Evolutionary conservation across 2,329 filamentous ascomycete species (phyloP), one percentile per base, ranked within the genome.

Genomic region (Cercospora citrullina): DNA sequence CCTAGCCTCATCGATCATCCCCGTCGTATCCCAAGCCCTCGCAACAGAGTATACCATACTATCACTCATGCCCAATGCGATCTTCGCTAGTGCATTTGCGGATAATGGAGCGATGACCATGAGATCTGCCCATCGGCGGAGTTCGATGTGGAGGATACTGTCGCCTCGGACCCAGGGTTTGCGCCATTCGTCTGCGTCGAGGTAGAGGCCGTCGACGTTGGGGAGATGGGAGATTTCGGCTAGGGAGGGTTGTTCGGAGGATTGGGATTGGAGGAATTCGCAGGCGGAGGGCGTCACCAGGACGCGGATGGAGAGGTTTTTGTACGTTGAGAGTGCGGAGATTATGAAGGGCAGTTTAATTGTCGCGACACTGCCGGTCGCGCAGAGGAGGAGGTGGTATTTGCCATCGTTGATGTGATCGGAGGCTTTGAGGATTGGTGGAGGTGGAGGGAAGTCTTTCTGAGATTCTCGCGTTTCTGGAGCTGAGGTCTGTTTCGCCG

Each of bases 81-180:
- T 87, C 80, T 96, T 97, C 6, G 93, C 94, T 76, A 98, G 83
- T 4, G 89, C 89, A 76, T 97, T 97, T 12, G 94, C 94, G 65
- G 88, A 91, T 68, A 97, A 80, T 0, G 94, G 94, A 9, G 91
- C 91, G 68, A 97, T 86, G 16, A 94, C 85, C 75, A 97, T 84
- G 2, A 96, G 75, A 77, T 97, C 86, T 0, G 93, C 92, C 94
- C 91, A 91, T 70, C 91, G 85, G 31, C 94, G 84, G 64, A 97
- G 82, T 79, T 96, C 92, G 73, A 99, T 98, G 77, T 99, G 95
- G 65, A 98, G 81, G 58, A 99, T 96, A 3, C 85, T 84, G n/a
- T 87, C 87, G 3, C 91, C 92, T 2, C 94, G 86, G 23, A 84
- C 86, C 94, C 94, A 98, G 0, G 91, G 88, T 53, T 84, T 82